Conservation (phyloP, 2,329 filamentous ascomycete genomes). For the Pyrenophora tritici-repentis region DNA sequence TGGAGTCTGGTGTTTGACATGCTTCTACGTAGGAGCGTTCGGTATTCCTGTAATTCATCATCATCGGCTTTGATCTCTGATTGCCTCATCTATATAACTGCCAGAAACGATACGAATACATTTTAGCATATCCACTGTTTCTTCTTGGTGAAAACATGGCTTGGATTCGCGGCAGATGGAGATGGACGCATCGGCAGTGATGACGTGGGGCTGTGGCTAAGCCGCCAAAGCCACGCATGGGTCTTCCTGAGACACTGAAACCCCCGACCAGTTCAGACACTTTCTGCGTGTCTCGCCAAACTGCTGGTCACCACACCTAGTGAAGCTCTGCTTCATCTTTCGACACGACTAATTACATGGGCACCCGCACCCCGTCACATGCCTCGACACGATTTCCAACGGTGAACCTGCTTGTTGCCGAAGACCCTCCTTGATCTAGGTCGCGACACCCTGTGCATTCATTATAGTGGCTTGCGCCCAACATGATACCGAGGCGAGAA, state of each 20-base stretch:
- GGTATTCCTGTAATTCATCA: slow-evolving; percentile 22
- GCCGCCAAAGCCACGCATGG: slow-evolving; percentile 7
- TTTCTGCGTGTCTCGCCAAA: slow-evolving; percentile 15
- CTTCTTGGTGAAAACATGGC: too few species aligned
- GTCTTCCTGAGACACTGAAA: slow-evolving; percentile 20
- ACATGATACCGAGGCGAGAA: slow-evolving; percentile 19
- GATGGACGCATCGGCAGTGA: slow-evolving; percentile 2
- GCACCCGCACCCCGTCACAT: slow-evolving; percentile 26
- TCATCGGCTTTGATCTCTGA: slow-evolving; percentile 10
- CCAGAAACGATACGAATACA: slow-evolving; percentile 19
- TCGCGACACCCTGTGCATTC: slow-evolving; percentile 1
- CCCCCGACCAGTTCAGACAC: slow-evolving; percentile 9
- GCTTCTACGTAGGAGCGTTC: slow-evolving; percentile 18
- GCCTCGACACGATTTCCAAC: slow-evolving; percentile 32
- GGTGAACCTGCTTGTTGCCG: slow-evolving; percentile 26
- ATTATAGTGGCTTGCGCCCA: not conserved
- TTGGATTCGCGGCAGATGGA: not conserved
- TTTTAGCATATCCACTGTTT: too few species aligned
- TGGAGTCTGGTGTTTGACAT: slow-evolving; percentile 38
- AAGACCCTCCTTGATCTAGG: slow-evolving; percentile 30
- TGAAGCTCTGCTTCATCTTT: slow-evolving; percentile 5
- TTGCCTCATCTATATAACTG: slow-evolving; percentile 16
- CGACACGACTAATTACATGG: slow-evolving; percentile 26
- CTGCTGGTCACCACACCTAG: slow-evolving; percentile 8
- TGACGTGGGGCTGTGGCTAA: slow-evolving; percentile 24